Evolutionary conservation across 225 moss, liverwort and hornwort species (phyloP).

Genomic region (Antitrichia curtipendula): DNA sequence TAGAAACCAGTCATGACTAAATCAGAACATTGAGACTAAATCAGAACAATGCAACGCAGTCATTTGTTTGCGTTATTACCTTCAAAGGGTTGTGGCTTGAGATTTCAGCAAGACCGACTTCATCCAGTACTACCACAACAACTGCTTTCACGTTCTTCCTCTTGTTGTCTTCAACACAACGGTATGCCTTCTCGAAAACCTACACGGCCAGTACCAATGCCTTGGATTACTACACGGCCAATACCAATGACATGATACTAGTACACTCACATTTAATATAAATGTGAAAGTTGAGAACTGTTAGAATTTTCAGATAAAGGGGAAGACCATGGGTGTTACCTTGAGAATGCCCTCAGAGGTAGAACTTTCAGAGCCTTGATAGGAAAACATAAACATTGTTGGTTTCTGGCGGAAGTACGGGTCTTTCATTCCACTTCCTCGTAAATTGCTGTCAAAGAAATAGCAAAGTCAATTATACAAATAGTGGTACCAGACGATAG

Average conservation of each 20-base stretch:
- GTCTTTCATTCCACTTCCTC: constrained; percentile 46
- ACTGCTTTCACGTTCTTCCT: constrained; percentile 30
- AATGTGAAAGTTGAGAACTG: background rate
- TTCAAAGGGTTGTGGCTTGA: constrained; percentile 47
- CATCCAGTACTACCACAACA: constrained; percentile 45
- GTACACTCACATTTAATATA: background rate
- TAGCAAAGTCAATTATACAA: background rate
- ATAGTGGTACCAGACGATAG: background rate
- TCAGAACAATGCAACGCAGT: background rate
- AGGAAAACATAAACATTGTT: constrained; percentile 42
- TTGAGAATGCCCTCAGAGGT: constrained; percentile 52
- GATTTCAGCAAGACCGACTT: constrained; percentile 51
- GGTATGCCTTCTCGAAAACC: constrained; percentile 48
- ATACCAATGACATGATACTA: background rate
- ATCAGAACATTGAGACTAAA: background rate
- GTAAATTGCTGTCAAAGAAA: constrained; percentile 26
- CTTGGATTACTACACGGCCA: background rate
- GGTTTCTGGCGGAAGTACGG: constrained; percentile 29
- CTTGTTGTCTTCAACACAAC: constrained; percentile 36
- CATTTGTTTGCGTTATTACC: constrained; percentile 6
- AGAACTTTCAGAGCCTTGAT: constrained; percentile 49
- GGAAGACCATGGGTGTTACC: background rate
- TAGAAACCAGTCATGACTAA: background rate
- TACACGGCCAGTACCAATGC: background rate
- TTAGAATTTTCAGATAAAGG: background rate